Conservation (phyloP, 2,329 filamentous ascomycete genomes). For the Chrysosporium keratinophilum region DNA sequence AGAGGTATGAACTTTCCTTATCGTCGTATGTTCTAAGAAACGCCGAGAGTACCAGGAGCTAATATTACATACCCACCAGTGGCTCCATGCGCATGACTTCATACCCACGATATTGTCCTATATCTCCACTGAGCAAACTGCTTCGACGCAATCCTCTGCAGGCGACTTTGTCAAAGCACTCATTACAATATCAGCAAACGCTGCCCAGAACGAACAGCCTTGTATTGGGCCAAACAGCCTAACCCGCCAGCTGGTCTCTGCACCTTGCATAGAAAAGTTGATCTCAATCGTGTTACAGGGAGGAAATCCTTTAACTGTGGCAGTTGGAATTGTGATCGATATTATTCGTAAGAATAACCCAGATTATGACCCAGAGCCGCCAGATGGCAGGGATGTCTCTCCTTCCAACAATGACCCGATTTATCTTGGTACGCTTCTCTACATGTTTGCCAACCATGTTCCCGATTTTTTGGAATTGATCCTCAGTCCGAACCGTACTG, state of each 20-base stretch:
- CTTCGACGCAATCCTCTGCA: conserved; percentile 88
- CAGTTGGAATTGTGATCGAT: conserved; percentile 94
- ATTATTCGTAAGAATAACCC: conserved; percentile 99
- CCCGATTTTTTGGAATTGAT: conserved; percentile 91
- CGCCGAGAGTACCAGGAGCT: background rate
- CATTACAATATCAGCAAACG: conserved; percentile 96
- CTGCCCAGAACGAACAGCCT: conserved; percentile 95
- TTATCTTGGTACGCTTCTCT: conserved; percentile 80
- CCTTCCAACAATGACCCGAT: conserved; percentile 87
- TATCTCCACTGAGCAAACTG: conserved; percentile 71
- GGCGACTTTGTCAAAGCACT: conserved; percentile 98
- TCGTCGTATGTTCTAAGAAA: background rate
- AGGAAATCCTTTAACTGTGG: conserved; percentile 88
- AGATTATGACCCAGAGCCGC: conserved; percentile 90
- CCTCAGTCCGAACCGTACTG: conserved; percentile 56
- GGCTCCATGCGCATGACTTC: conserved; percentile 81
- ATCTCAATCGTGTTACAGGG: conserved; percentile 85
- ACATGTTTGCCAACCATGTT: conserved; percentile 80
- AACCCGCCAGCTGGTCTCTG: conserved; percentile 85
- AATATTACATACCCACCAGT: conserved; percentile 43
- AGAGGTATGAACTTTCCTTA: conserved; percentile 51
- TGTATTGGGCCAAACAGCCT: conserved; percentile 97
- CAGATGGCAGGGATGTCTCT: conserved; percentile 64
- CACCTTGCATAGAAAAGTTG: conserved; percentile 70
- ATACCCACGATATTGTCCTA: conserved; percentile 81